Percentiles rank a stretch among this genome's conserved stretches.
Conservation (phyloP, 2,329 filamentous ascomycete species). For the Ophiosphaerella narmari region DNA sequence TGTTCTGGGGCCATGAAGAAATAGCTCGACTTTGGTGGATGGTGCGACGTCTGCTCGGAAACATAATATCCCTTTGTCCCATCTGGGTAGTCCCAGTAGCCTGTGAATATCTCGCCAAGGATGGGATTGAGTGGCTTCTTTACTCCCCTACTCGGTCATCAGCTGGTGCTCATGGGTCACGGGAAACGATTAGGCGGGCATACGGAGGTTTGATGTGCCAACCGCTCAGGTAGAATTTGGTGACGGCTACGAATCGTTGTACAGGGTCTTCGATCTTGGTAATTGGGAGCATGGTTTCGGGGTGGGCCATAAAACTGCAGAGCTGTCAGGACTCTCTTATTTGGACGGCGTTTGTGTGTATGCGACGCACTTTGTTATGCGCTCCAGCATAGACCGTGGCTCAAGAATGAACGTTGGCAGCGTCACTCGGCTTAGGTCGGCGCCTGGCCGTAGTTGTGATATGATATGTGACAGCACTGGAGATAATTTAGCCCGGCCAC, state of each 20-base stretch:
- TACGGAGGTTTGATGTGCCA: conserved; percentile 99
- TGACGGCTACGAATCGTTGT: conserved; percentile 88
- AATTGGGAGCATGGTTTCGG: conserved; percentile 90
- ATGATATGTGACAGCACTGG: conserved; percentile 95
- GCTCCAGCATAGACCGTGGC: conserved; percentile 95
- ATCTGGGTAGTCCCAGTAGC: conserved; percentile 92
- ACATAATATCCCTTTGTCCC: conserved; percentile 91
- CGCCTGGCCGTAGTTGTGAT: conserved; percentile 91
- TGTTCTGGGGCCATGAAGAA: conserved; percentile 98
- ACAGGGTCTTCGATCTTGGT: conserved; percentile 85
- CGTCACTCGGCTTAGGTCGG: conserved; percentile 91
- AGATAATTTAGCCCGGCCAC: not conserved
- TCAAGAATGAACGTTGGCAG: conserved; percentile 98
- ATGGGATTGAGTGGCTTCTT: conserved; percentile 99
- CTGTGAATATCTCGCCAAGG: conserved; percentile 90
- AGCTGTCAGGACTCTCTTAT: conserved; percentile 18
- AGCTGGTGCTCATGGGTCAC: conserved; percentile 23
- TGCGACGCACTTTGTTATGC: conserved; percentile 86
- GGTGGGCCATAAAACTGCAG: conserved; percentile 96
- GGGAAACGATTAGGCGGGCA: conserved; percentile 43
- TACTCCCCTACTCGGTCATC: conserved; percentile 69
- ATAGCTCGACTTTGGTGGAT: conserved; percentile 98
- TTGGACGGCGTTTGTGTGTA: too few species aligned
- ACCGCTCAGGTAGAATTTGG: conserved; percentile 97
- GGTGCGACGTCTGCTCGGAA: conserved; percentile 95